These are phyloP conservation scores for Hypoxylon subgilvum DNA, from an alignment of 495 filamentous ascomycete genomes.

Conservation along the genomic window DNA sequence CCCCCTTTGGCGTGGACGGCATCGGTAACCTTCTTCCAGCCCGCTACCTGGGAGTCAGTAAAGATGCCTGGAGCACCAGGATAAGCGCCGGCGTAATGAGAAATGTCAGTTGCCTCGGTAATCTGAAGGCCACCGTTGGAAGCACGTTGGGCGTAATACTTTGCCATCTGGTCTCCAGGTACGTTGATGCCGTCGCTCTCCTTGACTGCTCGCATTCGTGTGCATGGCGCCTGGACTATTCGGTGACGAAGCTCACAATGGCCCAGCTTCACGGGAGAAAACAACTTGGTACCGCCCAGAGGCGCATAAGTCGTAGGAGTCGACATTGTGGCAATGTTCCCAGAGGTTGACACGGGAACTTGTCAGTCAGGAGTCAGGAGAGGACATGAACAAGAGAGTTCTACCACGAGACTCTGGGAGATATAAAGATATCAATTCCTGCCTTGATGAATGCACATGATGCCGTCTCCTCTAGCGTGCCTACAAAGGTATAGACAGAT, in stretches of 20 bases:
- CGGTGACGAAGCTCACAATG: slow-evolving; percentile 38
- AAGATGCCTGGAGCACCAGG: slow-evolving; percentile 66
- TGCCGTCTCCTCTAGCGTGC: slow-evolving; percentile 9
- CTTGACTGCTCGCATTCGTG: slow-evolving; percentile 47
- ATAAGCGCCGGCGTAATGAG: slow-evolving; percentile 56
- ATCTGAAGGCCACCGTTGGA: slow-evolving; percentile 63
- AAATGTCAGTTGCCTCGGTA: slow-evolving; percentile 68
- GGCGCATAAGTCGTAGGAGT: slow-evolving; percentile 32
- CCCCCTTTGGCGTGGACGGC: slow-evolving; percentile 67
- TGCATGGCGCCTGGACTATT: slow-evolving; percentile 43
- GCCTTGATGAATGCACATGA: not conserved
- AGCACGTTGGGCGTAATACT: slow-evolving; percentile 65
- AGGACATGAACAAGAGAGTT: not conserved
- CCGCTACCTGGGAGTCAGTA: slow-evolving; percentile 60
- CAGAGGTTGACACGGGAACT: not conserved
- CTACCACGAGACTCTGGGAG: not conserved
- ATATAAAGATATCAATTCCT: slow-evolving; percentile 1
- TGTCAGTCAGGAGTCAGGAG: no score
- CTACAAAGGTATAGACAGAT: no score
- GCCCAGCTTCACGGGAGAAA: slow-evolving; percentile 44
- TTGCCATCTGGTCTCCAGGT: slow-evolving; percentile 51
- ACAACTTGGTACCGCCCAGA: slow-evolving; percentile 35
- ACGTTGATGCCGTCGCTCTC: slow-evolving; percentile 45
- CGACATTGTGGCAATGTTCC: slow-evolving; percentile 1
- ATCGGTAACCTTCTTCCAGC: slow-evolving; percentile 66